A percentile compares a stretch with the other conserved stretches of the same genome.
Conservation (phyloP, 2,329 filamentous ascomycete species). For the Aspergillus quadrilineatus region DNA sequence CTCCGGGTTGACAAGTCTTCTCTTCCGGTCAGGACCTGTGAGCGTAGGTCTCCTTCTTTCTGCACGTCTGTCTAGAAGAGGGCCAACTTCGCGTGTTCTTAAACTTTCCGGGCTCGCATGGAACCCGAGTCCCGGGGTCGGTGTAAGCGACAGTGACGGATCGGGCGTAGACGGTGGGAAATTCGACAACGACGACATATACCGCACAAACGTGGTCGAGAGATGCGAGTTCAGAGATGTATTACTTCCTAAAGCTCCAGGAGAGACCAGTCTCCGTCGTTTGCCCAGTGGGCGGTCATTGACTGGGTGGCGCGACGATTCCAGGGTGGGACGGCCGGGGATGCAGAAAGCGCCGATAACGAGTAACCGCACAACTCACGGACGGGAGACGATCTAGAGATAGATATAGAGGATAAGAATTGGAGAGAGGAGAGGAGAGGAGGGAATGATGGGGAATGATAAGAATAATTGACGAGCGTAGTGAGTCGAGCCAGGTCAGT, state of each 20-base stretch:
- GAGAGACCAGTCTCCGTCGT: conserved; percentile 36
- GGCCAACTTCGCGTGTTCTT: conserved; percentile 16
- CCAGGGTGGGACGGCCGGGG: conserved; percentile 19
- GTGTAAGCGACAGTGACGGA: conserved; percentile 16
- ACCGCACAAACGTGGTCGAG: conserved; percentile 7
- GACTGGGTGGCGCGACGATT: conserved; percentile 28
- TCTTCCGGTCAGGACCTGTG: conserved; percentile 40
- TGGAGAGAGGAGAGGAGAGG: not conserved
- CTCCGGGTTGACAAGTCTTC: conserved; percentile 40
- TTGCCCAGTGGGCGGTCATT: conserved; percentile 34
- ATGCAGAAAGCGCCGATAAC: conserved; percentile 1
- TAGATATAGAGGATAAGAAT: not conserved
- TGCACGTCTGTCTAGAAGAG: conserved; percentile 18
- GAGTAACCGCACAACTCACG: not conserved
- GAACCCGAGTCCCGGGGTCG: conserved; percentile 13
- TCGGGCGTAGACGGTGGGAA: conserved; percentile 17
- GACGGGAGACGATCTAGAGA: not conserved
- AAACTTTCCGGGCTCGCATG: conserved; percentile 19
- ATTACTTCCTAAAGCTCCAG: conserved; percentile 20
- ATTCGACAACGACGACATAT: conserved; percentile 29
- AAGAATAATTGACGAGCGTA: not conserved
- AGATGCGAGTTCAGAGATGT: conserved; percentile 6
- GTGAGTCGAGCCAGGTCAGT: not conserved
- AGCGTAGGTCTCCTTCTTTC: conserved; percentile 25
- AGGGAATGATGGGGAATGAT: not conserved